Conservation (phyloP, 2,329 filamentous ascomycete species). For the Kalaharituber pfeilii region DNA sequence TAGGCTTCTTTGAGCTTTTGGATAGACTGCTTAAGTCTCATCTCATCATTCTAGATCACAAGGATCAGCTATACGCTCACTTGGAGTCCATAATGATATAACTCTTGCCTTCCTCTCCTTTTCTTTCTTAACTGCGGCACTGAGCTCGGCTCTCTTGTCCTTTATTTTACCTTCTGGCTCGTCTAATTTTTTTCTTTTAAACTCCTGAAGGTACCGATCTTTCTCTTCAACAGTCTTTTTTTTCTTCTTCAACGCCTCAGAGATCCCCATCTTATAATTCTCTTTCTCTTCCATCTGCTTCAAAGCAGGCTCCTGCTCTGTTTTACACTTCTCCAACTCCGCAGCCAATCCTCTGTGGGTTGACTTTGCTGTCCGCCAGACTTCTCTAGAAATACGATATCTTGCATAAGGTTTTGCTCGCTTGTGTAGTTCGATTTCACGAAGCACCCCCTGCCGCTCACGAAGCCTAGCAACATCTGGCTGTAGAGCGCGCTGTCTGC, state of each 20-base stretch:
- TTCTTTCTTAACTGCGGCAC: slow-evolving; percentile 27
- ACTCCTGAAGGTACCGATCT: background rate
- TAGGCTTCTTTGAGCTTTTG: slow-evolving; percentile 29
- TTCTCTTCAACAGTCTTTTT: slow-evolving; percentile 28
- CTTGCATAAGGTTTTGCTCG: slow-evolving; percentile 47
- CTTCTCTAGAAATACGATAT: slow-evolving; percentile 40
- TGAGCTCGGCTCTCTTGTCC: slow-evolving; percentile 30
- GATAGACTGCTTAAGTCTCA: slow-evolving; percentile 25
- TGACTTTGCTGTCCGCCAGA: slow-evolving; percentile 37
- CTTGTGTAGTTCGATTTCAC: slow-evolving; percentile 47
- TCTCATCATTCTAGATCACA: background rate
- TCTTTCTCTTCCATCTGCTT: slow-evolving; percentile 52
- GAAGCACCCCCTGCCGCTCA: slow-evolving; percentile 52
- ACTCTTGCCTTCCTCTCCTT: slow-evolving; percentile 27
- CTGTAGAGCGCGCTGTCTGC: slow-evolving; percentile 54
- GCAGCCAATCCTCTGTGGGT: slow-evolving; percentile 37
- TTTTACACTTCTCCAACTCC: slow-evolving; percentile 43
- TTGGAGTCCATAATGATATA: background rate
- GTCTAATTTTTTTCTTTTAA: slow-evolving; percentile 1
- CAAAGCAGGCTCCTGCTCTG: slow-evolving; percentile 48
- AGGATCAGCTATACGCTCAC: background rate
- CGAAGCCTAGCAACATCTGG: slow-evolving; percentile 68
- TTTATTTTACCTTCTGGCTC: slow-evolving; percentile 26
- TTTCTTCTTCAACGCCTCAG: slow-evolving; percentile 24
- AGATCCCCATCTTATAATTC: slow-evolving; percentile 36